Conservation (phyloP, 2,329 filamentous ascomycete species). For the Blastomyces emzantsi region DNA sequence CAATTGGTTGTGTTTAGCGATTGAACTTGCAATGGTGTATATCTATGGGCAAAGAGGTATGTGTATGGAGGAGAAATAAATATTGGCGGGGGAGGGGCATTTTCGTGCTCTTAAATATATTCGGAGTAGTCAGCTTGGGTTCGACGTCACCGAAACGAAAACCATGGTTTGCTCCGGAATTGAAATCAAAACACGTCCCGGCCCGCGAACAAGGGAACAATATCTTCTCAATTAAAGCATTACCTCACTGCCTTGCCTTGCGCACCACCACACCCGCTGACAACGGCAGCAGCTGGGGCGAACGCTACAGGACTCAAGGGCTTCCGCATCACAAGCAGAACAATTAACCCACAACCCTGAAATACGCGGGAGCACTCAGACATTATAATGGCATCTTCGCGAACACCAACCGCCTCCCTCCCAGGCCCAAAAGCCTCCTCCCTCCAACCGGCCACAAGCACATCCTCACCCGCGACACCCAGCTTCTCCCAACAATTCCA, state of each 20-base stretch:
- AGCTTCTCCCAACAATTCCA: slow-evolving; percentile 9
- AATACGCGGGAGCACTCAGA: neutral
- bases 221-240: neutral
- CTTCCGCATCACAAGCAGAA: neutral
- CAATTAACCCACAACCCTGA: neutral
- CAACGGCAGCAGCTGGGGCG: neutral
- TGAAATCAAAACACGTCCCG: neutral
- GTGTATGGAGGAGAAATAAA: neutral
- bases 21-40: neutral
- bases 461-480: slow-evolving; percentile 12
- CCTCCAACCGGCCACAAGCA: slow-evolving; percentile 7
- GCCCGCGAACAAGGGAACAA: neutral
- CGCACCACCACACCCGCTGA: neutral
- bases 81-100: slow-evolving; percentile 6
- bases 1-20: neutral
- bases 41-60: neutral
- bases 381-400: slow-evolving; percentile 5
- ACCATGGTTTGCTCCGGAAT: neutral
- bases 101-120: neutral
- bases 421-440: neutral
- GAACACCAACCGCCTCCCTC: neutral
- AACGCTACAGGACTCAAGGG: neutral
- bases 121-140: neutral
- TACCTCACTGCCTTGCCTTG: neutral
- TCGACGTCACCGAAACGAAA: slow-evolving; percentile 3